A percentile compares a stretch with the other conserved stretches of the same genome.
Evolutionary conservation across 2,329 filamentous ascomycete genomes (phyloP).

Genomic region (Xylariaceae sp.): DNA sequence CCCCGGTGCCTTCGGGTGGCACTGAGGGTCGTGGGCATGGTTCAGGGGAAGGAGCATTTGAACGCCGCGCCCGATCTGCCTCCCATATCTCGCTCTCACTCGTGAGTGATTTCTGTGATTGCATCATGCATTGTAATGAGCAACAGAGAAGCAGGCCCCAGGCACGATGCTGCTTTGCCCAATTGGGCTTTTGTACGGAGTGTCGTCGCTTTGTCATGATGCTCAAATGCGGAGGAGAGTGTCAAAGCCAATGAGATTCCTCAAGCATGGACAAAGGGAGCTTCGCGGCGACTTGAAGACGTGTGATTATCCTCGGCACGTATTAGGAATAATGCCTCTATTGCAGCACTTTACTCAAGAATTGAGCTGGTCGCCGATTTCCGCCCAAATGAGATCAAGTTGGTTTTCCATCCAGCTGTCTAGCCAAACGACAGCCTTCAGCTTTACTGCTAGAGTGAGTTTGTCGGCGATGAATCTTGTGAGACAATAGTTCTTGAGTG

Average conservation of each 20-base stretch:
- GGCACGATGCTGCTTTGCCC: not conserved
- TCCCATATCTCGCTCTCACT: conserved; percentile 3
- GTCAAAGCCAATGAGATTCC: conserved; percentile 2
- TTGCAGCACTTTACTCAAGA: too few species aligned
- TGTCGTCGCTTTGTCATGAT: conserved; percentile 3
- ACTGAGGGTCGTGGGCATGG: conserved; percentile 11
- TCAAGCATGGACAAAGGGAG: conserved; percentile 2
- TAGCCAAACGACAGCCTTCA: conserved; percentile 28
- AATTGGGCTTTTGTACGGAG: not conserved
- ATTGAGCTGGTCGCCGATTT: conserved; percentile 12
- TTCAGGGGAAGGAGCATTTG: conserved; percentile 23
- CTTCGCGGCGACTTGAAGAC: not conserved
- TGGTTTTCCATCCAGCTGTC: conserved; percentile 31
- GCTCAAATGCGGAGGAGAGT: conserved; percentile 1
- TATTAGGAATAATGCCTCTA: too few species aligned
- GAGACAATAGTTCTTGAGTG: conserved; percentile 25
- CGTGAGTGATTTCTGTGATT: not conserved
- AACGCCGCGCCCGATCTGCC: conserved; percentile 17
- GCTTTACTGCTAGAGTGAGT: conserved; percentile 20
- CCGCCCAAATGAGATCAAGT: conserved; percentile 25
- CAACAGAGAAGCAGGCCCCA: conserved; percentile 1
- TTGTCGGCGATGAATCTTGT: conserved; percentile 24
- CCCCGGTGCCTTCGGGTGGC: conserved; percentile 5
- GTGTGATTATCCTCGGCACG: too few species aligned
- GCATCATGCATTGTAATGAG: conserved; percentile 1